These are phyloP conservation scores for Thermoascus crustaceus DNA, from an alignment of 2,329 filamentous ascomycete species.

Conservation along the genomic window DNA sequence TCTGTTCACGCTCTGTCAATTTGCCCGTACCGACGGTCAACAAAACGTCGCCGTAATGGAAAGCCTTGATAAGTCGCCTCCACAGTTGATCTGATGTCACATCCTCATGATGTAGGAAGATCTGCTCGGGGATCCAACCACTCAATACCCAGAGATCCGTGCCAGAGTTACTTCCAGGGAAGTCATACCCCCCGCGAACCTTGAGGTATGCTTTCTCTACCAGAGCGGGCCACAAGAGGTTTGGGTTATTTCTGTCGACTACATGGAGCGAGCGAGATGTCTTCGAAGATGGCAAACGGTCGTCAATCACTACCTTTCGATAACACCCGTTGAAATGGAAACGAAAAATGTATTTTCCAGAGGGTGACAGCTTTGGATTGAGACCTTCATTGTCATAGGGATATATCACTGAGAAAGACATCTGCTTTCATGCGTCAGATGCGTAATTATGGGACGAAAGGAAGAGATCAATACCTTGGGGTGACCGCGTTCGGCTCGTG, in stretches of 20 bases:
- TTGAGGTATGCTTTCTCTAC: slow-evolving; percentile 96
- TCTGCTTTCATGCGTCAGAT: slow-evolving; percentile 34
- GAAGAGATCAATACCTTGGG: slow-evolving; percentile 46
- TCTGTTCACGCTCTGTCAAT: slow-evolving; percentile 67
- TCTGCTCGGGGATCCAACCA: slow-evolving; percentile 93
- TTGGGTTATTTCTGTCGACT: slow-evolving; percentile 71
- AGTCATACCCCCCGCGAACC: slow-evolving; percentile 90
- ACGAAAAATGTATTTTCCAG: slow-evolving; percentile 84
- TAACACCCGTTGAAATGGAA: slow-evolving; percentile 94
- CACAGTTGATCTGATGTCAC: slow-evolving; percentile 68
- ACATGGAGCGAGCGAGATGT: slow-evolving; percentile 74
- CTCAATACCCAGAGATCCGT: slow-evolving; percentile 89
- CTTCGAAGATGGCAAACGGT: slow-evolving; percentile 69
- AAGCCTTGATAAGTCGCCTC: slow-evolving; percentile 66
- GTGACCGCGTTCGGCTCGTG: slow-evolving; percentile 60
- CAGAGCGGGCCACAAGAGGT: slow-evolving; percentile 82
- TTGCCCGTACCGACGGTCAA: slow-evolving; percentile 85
- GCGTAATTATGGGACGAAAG: background rate
- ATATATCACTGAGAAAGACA: slow-evolving; percentile 64
- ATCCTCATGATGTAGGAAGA: slow-evolving; percentile 83
- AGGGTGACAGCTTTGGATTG: slow-evolving; percentile 58
- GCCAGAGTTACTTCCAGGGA: slow-evolving; percentile 92
- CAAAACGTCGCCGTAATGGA: slow-evolving; percentile 70
- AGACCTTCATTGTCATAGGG: slow-evolving; percentile 58
- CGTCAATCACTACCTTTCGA: slow-evolving; percentile 79